Evolutionary conservation across 2,329 filamentous ascomycete genomes (phyloP).

Genomic region (Paecilomyces variotii): DNA sequence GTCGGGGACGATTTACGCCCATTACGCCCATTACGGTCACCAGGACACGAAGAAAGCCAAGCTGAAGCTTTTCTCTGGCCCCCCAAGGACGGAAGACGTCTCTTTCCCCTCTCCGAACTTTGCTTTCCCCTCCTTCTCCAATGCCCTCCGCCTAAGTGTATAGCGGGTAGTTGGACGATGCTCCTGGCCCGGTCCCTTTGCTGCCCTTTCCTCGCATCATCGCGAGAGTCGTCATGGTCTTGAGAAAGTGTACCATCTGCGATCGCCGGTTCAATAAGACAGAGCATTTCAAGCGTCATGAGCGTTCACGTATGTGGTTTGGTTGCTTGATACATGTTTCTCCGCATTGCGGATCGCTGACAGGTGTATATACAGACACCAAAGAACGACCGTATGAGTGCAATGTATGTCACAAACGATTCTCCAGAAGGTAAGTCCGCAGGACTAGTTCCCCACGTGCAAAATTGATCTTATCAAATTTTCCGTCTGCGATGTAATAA

Average conservation of each 20-base stretch:
- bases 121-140: background rate
- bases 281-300: constrained; percentile 49
- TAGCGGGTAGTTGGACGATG: constrained; percentile 3
- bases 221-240: constrained; percentile 26
- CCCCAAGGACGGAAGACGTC: background rate
- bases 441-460: background rate
- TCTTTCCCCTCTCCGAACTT: background rate
- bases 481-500: no score
- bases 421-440: constrained; percentile 43
- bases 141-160: constrained; percentile 1
- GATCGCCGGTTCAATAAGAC: constrained; percentile 50
- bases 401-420: constrained; percentile 46
- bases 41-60: background rate
- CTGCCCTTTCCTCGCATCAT: constrained; percentile 2
- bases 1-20: background rate
- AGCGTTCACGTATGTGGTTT: constrained; percentile 41
- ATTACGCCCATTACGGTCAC: background rate
- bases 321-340: constrained; percentile 1
- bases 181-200: constrained; percentile 1
- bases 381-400: constrained; percentile 49
- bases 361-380: constrained; percentile 34
- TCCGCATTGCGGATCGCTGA: background rate
- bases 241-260: constrained; percentile 40
- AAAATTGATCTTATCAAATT: background rate
- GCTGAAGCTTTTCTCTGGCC: background rate